A percentile compares a stretch with the other conserved stretches of the same genome.
Conservation (phyloP, 495 filamentous ascomycete genomes). For the Penicillium macrosclerotiorum region DNA sequence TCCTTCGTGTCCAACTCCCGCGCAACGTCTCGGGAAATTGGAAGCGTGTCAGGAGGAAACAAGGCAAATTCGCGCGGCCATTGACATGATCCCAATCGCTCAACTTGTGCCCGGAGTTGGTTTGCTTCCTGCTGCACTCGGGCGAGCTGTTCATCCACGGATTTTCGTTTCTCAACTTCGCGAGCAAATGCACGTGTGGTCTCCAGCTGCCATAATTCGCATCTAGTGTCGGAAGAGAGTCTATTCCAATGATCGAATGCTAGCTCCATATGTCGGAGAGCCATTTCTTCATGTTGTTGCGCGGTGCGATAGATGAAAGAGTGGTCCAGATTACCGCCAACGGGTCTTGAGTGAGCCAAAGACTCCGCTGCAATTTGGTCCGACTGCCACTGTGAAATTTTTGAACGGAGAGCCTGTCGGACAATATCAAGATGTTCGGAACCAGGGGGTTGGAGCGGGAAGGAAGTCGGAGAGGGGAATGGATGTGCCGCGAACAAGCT, state of each 20-base stretch:
- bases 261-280: constrained; percentile 61
- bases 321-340: constrained; percentile 28
- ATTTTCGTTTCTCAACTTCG: constrained; percentile 64
- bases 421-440: constrained; percentile 69
- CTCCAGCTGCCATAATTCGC: constrained; percentile 75
- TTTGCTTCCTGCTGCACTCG: constrained; percentile 66
- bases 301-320: constrained; percentile 46
- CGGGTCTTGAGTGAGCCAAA: constrained; percentile 22
- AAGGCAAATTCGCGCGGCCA: constrained; percentile 70
- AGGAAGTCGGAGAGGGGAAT: constrained; percentile 67
- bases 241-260: constrained; percentile 70
- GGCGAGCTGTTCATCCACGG: constrained; percentile 59
- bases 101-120: constrained; percentile 67
- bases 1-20: constrained; percentile 39
- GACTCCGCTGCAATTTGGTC: constrained; percentile 37
- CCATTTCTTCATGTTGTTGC: constrained; percentile 58
- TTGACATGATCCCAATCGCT: constrained; percentile 64
- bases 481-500: constrained; percentile 70
- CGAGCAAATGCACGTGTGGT: constrained; percentile 67
- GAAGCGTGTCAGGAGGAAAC: constrained; percentile 61
- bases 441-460: constrained; percentile 70
- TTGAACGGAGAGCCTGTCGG: constrained; percentile 59
- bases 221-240: constrained; percentile 52
- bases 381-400: constrained; percentile 60
- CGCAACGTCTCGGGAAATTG: constrained; percentile 49